Percentiles rank a stretch among this genome's conserved stretches.
These are phyloP conservation scores for Medicago arabica DNA, from an alignment of 306 rosid genomes.

Conservation along the genomic window DNA sequence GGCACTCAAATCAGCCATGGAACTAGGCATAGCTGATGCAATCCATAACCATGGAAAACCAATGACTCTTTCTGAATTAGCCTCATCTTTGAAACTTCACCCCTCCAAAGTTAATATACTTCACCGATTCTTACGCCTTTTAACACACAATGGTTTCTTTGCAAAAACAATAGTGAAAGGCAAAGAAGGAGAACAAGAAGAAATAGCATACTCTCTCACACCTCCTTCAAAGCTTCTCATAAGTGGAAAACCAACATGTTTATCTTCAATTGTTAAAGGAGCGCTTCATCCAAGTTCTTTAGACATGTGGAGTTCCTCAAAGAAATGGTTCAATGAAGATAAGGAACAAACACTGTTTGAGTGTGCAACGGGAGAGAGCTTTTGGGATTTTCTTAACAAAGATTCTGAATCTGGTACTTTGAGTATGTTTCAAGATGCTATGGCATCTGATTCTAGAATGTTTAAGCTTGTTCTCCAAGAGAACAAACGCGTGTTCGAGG, in stretches of 20 bases:
- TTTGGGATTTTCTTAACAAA: constrained; percentile 45
- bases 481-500: constrained; percentile 1
- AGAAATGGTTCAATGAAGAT: constrained; percentile 46
- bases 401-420: constrained; percentile 15
- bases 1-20: constrained; percentile 57
- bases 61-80: constrained; percentile 49
- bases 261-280: constrained; percentile 15
- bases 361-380: constrained; percentile 44
- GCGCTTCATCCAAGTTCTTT: constrained; percentile 25
- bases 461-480: constrained; percentile 50
- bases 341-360: constrained; percentile 38
- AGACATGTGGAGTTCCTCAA: constrained; percentile 45
- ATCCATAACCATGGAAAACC: constrained; percentile 56
- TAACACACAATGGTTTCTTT: constrained; percentile 56
- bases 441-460: constrained; percentile 55
- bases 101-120: constrained; percentile 32
- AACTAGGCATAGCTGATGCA: constrained; percentile 56
- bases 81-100: constrained; percentile 50
- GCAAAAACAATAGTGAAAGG: constrained; percentile 15
- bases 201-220: constrained; percentile 49
- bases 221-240: constrained; percentile 57
- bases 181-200: constrained; percentile 29
- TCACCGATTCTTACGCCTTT: constrained; percentile 46
- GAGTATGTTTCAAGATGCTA: constrained; percentile 45
- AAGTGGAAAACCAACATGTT: constrained; percentile 33